phyloP scores from a whole-genome alignment of 164 flowering plant species.

The Malania oleifera region DNA sequence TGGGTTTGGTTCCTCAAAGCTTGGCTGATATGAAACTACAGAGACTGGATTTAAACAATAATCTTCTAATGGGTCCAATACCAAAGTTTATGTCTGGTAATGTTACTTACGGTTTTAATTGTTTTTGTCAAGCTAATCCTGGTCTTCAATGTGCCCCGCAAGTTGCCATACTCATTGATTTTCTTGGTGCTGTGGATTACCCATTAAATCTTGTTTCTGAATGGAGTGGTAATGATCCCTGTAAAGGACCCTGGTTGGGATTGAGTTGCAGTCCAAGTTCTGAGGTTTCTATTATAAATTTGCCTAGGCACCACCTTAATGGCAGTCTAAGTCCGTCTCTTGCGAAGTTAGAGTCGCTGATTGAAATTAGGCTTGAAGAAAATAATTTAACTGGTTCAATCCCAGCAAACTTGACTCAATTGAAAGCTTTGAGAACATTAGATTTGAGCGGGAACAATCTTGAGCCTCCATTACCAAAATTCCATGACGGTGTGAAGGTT shows the following conservation, averaged over 20 bases:
- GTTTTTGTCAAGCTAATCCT: slow-evolving; percentile 49
- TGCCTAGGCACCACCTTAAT: slow-evolving; percentile 46
- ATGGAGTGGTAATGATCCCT: slow-evolving; percentile 83
- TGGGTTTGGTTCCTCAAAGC: slow-evolving; percentile 58
- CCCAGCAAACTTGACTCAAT: slow-evolving; percentile 37
- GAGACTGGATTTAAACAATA: slow-evolving; percentile 49
- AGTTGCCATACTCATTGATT: slow-evolving; percentile 58
- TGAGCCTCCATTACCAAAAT: slow-evolving; percentile 63
- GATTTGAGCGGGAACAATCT: slow-evolving; percentile 60
- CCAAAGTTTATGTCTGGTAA: slow-evolving; percentile 44
- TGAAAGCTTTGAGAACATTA: slow-evolving; percentile 47
- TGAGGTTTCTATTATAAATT: slow-evolving; percentile 44
- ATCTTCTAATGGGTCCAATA: slow-evolving; percentile 53
- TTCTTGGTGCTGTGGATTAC: slow-evolving; percentile 51
- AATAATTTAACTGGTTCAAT: slow-evolving; percentile 49
- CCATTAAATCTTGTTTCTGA: slow-evolving; percentile 42
- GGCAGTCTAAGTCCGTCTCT: slow-evolving; percentile 73
- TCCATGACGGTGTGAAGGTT: slow-evolving; percentile 35
- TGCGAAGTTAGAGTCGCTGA: slow-evolving; percentile 47
- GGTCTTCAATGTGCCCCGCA: slow-evolving; percentile 54
- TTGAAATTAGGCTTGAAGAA: slow-evolving; percentile 36
- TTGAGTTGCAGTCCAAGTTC: slow-evolving; percentile 36
- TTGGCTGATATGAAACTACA: slow-evolving; percentile 38
- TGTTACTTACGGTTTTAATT: slow-evolving; percentile 29
- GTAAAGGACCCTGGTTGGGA: slow-evolving; percentile 62